These are phyloP conservation scores for Hypomyces perniciosus DNA, from an alignment of 2,329 filamentous ascomycete genomes.

Conservation along the genomic window DNA sequence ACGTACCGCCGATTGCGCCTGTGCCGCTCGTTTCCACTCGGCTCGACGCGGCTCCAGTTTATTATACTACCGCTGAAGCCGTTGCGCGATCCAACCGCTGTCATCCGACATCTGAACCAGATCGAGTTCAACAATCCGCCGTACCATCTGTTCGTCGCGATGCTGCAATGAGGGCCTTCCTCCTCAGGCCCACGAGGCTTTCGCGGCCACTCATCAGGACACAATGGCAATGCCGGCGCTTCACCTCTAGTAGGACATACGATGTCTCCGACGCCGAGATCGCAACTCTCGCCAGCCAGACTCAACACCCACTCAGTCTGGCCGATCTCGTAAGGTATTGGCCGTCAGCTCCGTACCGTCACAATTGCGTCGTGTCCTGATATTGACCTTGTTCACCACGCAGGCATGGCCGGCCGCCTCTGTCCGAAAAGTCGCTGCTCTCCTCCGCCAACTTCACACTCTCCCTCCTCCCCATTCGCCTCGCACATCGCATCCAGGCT, in stretches of 20 bases:
- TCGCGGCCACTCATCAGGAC: constrained; percentile 2
- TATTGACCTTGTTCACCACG: not conserved
- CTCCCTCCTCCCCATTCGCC: constrained; percentile 80
- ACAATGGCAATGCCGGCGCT: constrained; percentile 9
- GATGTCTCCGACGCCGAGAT: constrained; percentile 68
- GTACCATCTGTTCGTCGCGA: constrained; percentile 2
- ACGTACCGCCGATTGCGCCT: not conserved
- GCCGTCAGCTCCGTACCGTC: not conserved
- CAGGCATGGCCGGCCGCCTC: constrained; percentile 73
- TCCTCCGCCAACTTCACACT: constrained; percentile 94
- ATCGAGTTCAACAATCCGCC: too few relatives aligned
- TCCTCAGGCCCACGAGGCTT: constrained; percentile 14
- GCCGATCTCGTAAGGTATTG: constrained; percentile 79
- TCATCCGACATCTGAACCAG: not conserved
- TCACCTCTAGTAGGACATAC: constrained; percentile 15
- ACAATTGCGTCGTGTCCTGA: not conserved
- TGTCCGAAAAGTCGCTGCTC: constrained; percentile 73
- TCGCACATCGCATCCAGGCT: constrained; percentile 90
- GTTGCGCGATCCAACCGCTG: not conserved
- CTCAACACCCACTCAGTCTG: constrained; percentile 75
- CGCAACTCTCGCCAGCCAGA: constrained; percentile 66
- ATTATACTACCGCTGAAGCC: too few relatives aligned
- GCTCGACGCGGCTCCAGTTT: not conserved
- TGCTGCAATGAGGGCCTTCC: constrained; percentile 19
- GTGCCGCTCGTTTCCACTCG: not conserved